These are phyloP conservation scores for Murraya koenigii DNA, from an alignment of 345 rosid species.

Conservation along the genomic window DNA sequence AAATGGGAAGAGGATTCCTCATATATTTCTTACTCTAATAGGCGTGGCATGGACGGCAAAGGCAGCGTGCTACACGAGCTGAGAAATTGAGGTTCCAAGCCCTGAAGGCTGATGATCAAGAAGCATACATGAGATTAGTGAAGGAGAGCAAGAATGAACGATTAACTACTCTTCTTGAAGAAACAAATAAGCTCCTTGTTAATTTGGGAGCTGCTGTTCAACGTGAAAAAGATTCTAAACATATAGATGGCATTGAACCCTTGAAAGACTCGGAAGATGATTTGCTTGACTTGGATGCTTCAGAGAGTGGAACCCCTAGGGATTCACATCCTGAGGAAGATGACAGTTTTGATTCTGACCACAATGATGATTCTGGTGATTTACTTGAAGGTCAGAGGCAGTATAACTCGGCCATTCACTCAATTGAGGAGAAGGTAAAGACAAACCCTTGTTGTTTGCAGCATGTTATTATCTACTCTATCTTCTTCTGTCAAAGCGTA, in stretches of 20 bases:
- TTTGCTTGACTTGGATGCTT: slow-evolving; percentile 65
- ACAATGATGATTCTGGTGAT: slow-evolving; percentile 74
- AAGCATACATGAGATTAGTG: slow-evolving; percentile 92
- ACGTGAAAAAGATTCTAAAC: slow-evolving; percentile 87
- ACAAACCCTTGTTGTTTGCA: slow-evolving; percentile 10
- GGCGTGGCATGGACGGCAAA: slow-evolving; percentile 99
- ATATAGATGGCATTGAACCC: slow-evolving; percentile 63
- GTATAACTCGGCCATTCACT: slow-evolving; percentile 91
- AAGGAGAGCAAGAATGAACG: slow-evolving; percentile 99
- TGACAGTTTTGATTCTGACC: slow-evolving; percentile 69
- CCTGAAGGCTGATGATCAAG: slow-evolving; percentile 96
- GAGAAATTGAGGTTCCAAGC: slow-evolving; percentile 97
- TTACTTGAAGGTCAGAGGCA: slow-evolving; percentile 97
- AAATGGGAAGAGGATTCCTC: not conserved
- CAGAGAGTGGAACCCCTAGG: slow-evolving; percentile 59
- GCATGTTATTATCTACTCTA: not conserved
- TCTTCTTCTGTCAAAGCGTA: not conserved
- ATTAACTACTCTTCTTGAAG: slow-evolving; percentile 82
- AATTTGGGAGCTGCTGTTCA: slow-evolving; percentile 99
- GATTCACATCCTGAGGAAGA: slow-evolving; percentile 74
- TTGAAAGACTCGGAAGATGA: slow-evolving; percentile 69
- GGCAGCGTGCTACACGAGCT: slow-evolving; percentile 97
- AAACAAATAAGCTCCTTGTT: slow-evolving; percentile 92
- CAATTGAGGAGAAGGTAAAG: slow-evolving; percentile 89
- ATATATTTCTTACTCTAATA: slow-evolving; percentile 24